Evolutionary conservation across 768 basidiomycete genomes (phyloP).

Genomic region (Leucocoprinus birnbaumii): DNA sequence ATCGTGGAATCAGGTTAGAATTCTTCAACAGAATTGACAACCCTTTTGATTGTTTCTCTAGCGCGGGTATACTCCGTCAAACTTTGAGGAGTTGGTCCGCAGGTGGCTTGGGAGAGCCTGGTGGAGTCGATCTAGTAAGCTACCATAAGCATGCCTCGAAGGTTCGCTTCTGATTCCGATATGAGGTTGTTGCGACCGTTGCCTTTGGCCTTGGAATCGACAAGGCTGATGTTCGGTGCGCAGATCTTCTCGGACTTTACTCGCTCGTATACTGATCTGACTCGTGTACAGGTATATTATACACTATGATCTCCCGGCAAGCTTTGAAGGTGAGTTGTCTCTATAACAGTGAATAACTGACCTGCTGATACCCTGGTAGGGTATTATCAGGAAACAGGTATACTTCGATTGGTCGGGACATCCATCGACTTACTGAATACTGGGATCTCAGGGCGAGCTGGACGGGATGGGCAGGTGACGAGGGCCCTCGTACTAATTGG

Average conservation of each 20-base stretch:
- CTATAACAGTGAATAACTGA: not conserved
- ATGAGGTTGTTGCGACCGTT: conserved; percentile 74
- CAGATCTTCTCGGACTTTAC: not conserved
- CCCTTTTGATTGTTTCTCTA: no score
- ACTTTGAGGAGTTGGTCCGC: conserved; percentile 60
- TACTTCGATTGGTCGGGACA: not conserved
- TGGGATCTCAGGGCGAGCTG: conserved; percentile 61
- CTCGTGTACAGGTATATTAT: conserved; percentile 56
- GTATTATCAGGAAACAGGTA: conserved; percentile 87
- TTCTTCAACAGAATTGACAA: no score
- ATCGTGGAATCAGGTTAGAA: conserved; percentile 62
- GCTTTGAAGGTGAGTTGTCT: conserved; percentile 64
- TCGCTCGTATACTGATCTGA: not conserved
- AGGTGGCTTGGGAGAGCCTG: conserved; percentile 44
- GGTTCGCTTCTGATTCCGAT: not conserved
- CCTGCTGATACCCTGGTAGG: conserved; percentile 35
- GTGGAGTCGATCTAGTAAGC: conserved; percentile 63
- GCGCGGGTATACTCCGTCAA: conserved; percentile 48
- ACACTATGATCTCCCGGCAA: conserved; percentile 81
- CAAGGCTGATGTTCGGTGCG: conserved; percentile 71
- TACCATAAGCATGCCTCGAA: not conserved
- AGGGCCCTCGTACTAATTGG: not conserved
- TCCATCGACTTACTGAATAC: not conserved
- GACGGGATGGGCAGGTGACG: conserved; percentile 67
- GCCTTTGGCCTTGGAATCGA: conserved; percentile 90